Evolutionary conservation across 495 filamentous ascomycete genomes (phyloP), one percentile per base, ranked within the genome.

Genomic region (Penicillium simplicissimum): DNA sequence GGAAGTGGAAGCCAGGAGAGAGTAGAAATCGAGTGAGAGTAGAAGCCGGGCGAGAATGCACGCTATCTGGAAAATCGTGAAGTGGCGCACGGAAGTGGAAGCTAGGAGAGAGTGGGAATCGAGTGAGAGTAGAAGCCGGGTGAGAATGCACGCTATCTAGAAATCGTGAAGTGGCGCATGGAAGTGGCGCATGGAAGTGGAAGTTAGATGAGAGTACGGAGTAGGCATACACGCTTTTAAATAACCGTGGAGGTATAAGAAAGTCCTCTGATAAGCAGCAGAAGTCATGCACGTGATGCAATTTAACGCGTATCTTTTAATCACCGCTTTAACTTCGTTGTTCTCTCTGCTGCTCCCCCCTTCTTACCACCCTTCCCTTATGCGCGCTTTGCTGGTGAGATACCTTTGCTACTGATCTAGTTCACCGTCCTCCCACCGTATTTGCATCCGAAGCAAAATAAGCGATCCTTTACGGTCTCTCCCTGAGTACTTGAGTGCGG

Each of bases 401-500:
- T 5, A 47, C 17, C 17, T 47, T 47, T 47, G n/a, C 43, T 47
- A 51, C 47, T 28, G 21, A 51, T 31, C 14, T 51, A 51, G 47
- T 51, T 51, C 21, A 31, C 47, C 6, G 7, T 51, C 23, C 47
- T 51, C 47, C 47, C 21, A 51, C 47, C 21, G 21, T 51, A 51
- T 31, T 51, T 51, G 21, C 23, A 1, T 51, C 47, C 47, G 47
- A 51, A 51, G 47, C 21, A 51, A 51, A 51, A 51, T 51, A 51
- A 15, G 0, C 47, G 21, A 51, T 51, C 14, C 43, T 47, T 51
- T 51, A 8, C 21, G 21, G 28, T 31, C 47, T 51, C 47, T 34
- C 48, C 48, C 11, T n/a, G 25, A 52, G 13, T 33, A 34, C 49
- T 52, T 8, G n/a, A 35, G 28, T 52, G n/a, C 23, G 10, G 31